A percentile compares a stretch with the other conserved stretches of the same genome.
phyloP scores from a whole-genome alignment of 139 green algal species.

The Diplosphaera chodatii region DNA sequence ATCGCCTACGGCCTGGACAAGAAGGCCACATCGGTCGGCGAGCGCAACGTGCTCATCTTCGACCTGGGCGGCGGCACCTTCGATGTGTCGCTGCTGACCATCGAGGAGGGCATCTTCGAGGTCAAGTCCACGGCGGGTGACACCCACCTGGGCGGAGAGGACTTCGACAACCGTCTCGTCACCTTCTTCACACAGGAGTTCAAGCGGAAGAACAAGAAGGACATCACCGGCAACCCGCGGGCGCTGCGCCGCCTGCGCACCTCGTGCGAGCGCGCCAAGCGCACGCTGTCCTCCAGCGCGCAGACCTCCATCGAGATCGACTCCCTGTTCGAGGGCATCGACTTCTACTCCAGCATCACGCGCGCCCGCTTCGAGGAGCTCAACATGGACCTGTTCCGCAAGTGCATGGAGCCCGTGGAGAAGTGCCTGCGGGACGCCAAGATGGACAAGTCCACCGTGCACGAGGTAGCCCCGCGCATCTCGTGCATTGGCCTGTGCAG shows the following conservation, averaged over 20 bases:
- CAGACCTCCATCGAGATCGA: constrained; percentile 98
- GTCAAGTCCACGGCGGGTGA: constrained; percentile 96
- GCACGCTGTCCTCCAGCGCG: constrained; percentile 69
- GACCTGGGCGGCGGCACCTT: constrained; percentile 96
- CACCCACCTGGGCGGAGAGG: constrained; percentile 96
- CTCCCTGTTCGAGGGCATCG: constrained; percentile 92
- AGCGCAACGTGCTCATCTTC: constrained; percentile 93
- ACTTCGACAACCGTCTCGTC: constrained; percentile 96
- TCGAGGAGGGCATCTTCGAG: constrained; percentile 99
- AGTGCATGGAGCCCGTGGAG: constrained; percentile 99
- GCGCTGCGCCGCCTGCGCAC: constrained; percentile 69
- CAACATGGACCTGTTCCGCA: constrained; percentile 98
- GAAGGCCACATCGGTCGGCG: constrained; percentile 40
- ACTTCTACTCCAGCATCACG: constrained; percentile 97
- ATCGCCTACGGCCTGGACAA: constrained; percentile 81
- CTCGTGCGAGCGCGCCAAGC: constrained; percentile 81
- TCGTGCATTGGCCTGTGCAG: too few species aligned
- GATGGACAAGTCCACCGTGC: constrained; percentile 67
- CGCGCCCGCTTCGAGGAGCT: constrained; percentile 97
- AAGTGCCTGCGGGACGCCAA: constrained; percentile 82
- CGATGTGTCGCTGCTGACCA: constrained; percentile 97
- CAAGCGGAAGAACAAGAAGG: constrained; percentile 99
- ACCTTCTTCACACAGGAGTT: constrained; percentile 94
- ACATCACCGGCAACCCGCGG: constrained; percentile 79
- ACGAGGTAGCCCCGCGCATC: too few species aligned